Percentiles rank a stretch among this genome's conserved stretches.
phyloP scores from a whole-genome alignment of 345 rosid species.

The Eucalyptus cloeziana region DNA sequence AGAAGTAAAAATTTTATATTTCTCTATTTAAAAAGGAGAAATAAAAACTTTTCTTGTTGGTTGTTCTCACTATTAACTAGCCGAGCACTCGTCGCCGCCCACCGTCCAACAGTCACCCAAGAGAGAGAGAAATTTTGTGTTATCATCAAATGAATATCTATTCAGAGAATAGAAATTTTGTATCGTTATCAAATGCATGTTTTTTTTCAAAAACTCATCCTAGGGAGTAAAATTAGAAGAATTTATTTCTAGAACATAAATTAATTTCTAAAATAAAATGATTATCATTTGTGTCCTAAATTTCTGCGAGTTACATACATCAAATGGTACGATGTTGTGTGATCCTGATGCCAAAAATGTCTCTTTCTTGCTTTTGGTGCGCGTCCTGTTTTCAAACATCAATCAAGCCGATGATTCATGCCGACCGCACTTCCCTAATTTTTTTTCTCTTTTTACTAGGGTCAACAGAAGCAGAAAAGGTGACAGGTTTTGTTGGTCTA shows the following conservation, averaged over 20 bases:
- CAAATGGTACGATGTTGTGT: not conserved
- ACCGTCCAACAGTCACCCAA: rapidly evolving
- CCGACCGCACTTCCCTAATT: not conserved
- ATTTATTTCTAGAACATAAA: too few species aligned
- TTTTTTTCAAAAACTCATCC: too few species aligned
- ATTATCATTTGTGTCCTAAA: too few species aligned
- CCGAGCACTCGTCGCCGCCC: rapidly evolving
- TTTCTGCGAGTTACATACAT: not conserved
- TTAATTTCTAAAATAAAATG: too few species aligned
- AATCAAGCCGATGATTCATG: not conserved
- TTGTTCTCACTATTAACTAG: too few species aligned
- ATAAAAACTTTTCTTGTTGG: too few species aligned
- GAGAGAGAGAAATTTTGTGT: too few species aligned
- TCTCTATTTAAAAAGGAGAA: too few species aligned
- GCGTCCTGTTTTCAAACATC: not conserved
- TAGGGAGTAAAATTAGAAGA: too few species aligned
- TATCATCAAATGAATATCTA: too few species aligned
- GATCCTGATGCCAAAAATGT: not conserved
- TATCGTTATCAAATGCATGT: rapidly evolving
- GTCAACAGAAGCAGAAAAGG: not conserved
- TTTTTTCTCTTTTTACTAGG: not conserved
- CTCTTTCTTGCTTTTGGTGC: not conserved
- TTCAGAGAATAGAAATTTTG: rapidly evolving
- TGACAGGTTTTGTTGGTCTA: not conserved
- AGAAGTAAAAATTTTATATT: too few species aligned